These are phyloP conservation scores for Hyphopichia wangnamkhiaoensis DNA, from an alignment of 1,139 yeast genomes.

Conservation along the genomic window DNA sequence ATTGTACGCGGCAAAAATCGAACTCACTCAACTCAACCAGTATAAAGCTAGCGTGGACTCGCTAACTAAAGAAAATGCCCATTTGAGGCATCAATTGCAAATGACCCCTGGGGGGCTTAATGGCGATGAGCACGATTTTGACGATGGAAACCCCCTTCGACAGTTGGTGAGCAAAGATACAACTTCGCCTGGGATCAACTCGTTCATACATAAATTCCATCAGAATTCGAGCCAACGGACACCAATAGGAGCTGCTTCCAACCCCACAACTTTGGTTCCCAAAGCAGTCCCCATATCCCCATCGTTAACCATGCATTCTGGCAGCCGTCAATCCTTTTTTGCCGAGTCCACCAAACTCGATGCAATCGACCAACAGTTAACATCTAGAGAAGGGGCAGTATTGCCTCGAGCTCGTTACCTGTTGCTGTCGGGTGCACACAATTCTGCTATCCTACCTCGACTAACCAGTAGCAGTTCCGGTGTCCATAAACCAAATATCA, in stretches of 20 bases:
- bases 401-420: no score
- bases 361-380: constrained; percentile 5
- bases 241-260: constrained; percentile 3
- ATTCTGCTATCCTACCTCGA: no score
- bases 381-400: no score
- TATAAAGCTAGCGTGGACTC: constrained; percentile 11
- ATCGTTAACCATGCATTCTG: no score
- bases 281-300: neutral
- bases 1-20: constrained; percentile 19
- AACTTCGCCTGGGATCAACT: constrained; percentile 8
- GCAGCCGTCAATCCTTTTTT: constrained; percentile 10
- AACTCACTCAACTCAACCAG: constrained; percentile 13
- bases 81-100: constrained; percentile 7
- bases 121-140: no score
- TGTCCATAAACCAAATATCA: neutral
- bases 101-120: neutral
- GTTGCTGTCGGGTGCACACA: no score
- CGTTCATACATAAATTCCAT: constrained; percentile 19
- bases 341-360: constrained; percentile 16
- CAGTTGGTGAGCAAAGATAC: neutral
- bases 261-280: no score
- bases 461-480: neutral
- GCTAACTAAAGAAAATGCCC: constrained; percentile 7
- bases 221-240: constrained; percentile 14
- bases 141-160: neutral